phyloP scores from a whole-genome alignment of 371 early-diverging fungal species.

The Mucor sp. region DNA sequence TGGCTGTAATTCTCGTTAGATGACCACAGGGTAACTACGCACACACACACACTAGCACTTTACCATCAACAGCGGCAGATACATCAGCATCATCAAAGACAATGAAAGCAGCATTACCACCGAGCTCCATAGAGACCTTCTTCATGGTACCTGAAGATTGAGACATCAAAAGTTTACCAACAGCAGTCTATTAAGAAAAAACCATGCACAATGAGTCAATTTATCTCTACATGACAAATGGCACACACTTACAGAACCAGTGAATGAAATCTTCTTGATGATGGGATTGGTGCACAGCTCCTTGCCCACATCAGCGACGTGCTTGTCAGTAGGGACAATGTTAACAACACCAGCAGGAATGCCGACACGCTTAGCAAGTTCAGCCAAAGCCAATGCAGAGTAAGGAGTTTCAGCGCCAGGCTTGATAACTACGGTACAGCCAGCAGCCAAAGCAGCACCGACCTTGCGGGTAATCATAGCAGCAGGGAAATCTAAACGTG shows the following conservation, averaged over 20 bases:
- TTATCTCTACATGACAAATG: neutral
- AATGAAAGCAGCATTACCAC: constrained; percentile 91
- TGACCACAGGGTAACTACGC: neutral
- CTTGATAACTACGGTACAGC: constrained; percentile 79
- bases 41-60: neutral
- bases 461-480: constrained; percentile 93
- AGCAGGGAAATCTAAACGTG: constrained; percentile 75
- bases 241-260: constrained; percentile 68
- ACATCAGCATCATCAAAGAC: constrained; percentile 86
- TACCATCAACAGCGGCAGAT: constrained; percentile 56
- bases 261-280: constrained; percentile 80
- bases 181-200: constrained; percentile 48
- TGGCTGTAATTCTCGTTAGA: constrained; percentile 15
- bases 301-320: constrained; percentile 68
- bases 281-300: constrained; percentile 67
- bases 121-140: constrained; percentile 79
- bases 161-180: constrained; percentile 76
- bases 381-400: constrained; percentile 77
- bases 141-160: constrained; percentile 77
- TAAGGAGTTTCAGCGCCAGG: constrained; percentile 83
- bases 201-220: neutral
- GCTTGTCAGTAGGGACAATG: constrained; percentile 67
- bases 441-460: constrained; percentile 80
- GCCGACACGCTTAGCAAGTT: constrained; percentile 80
- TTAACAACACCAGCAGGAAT: constrained; percentile 90